Evolutionary conservation across 1,284 basidiomycete species (phyloP).

Genomic region (Baeospora myosura): DNA sequence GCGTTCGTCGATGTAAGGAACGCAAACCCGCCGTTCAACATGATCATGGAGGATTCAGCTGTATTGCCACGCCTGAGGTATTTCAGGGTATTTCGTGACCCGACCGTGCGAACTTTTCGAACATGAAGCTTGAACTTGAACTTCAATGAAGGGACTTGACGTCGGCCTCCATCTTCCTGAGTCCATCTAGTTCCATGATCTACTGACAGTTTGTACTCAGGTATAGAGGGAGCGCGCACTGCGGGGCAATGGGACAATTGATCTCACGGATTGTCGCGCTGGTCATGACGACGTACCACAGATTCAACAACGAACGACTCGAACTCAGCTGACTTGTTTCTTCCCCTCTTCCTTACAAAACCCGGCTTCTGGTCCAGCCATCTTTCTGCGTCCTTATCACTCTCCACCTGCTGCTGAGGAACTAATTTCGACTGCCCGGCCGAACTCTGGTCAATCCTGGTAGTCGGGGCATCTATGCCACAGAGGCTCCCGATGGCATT

Average conservation of each 20-base stretch:
- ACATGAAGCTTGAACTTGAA: no score
- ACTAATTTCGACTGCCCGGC: slow-evolving; percentile 31
- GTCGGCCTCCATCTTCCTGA: no score
- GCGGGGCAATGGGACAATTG: not conserved
- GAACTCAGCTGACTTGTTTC: not conserved
- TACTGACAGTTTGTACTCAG: no score
- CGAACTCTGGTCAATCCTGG: slow-evolving; percentile 36
- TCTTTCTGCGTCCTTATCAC: slow-evolving; percentile 35
- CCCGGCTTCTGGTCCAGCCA: slow-evolving; percentile 4
- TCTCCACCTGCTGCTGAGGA: slow-evolving; percentile 32
- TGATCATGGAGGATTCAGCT: no score
- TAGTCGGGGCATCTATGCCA: slow-evolving; percentile 48
- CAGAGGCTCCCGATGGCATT: slow-evolving; percentile 40
- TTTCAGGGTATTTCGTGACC: no score
- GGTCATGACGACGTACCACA: not conserved
- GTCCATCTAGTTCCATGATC: no score
- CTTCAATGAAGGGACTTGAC: no score
- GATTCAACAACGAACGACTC: not conserved
- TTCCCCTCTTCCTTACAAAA: not conserved
- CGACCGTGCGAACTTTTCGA: no score
- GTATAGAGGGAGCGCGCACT: no score
- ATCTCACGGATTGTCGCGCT: not conserved
- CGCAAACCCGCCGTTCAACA: no score
- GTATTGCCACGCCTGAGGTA: no score
- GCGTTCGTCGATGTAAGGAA: no score